Conservation (phyloP, 1,284 basidiomycete species). For the Butyriboletus appendiculatus region DNA sequence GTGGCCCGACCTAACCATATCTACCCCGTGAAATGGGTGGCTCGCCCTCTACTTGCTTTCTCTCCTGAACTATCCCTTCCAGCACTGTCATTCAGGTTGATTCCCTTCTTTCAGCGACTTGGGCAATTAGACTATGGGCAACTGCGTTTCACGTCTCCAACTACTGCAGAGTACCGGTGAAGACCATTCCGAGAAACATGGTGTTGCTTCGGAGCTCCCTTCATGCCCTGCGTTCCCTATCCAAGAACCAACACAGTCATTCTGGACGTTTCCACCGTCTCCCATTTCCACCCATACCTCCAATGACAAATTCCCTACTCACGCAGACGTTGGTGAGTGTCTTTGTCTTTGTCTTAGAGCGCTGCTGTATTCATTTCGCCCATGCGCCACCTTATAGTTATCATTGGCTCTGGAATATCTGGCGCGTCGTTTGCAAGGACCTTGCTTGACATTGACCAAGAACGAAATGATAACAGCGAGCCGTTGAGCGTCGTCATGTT, state of each 20-base stretch:
- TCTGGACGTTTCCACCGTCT: slow-evolving; percentile 47
- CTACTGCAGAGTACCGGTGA: background rate
- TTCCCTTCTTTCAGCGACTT: slow-evolving; percentile 1
- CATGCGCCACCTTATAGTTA: slow-evolving; percentile 27
- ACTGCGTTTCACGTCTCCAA: slow-evolving; percentile 17
- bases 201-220: background rate
- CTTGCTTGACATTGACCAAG: slow-evolving; percentile 34
- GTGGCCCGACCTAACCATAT: slow-evolving; percentile 13
- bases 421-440: slow-evolving; percentile 46
- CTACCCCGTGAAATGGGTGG: slow-evolving; percentile 13
- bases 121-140: slow-evolving; percentile 25
- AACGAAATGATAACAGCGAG: slow-evolving; percentile 9
- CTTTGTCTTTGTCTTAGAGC: background rate
- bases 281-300: slow-evolving; percentile 34
- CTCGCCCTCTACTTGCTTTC: background rate
- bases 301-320: slow-evolving; percentile 33
- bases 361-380: background rate
- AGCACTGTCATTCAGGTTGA: background rate
- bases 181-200: slow-evolving; percentile 2
- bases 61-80: background rate
- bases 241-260: slow-evolving; percentile 42
- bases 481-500: slow-evolving; percentile 45
- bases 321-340: slow-evolving; percentile 42
- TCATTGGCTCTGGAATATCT: slow-evolving; percentile 55
- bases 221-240: slow-evolving; percentile 40